Evolutionary conservation across 1,139 yeast species (phyloP).

Genomic region (Kodamaea arcana): DNA sequence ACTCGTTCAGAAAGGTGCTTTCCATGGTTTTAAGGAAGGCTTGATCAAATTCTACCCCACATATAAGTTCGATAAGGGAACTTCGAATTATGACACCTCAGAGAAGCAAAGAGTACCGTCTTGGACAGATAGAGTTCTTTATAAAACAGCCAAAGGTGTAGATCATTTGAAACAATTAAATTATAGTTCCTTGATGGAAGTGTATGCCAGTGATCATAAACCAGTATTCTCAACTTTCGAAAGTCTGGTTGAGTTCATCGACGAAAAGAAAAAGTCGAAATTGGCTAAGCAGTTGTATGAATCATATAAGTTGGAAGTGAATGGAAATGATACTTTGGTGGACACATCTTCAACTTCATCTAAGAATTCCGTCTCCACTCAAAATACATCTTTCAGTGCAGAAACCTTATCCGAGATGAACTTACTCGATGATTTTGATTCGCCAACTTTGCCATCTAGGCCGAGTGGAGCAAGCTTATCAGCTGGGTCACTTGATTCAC

Average conservation of each 20-base stretch:
- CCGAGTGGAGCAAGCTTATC: slow-evolving; percentile 12
- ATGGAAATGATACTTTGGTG: slow-evolving; percentile 21
- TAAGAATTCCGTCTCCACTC: slow-evolving; percentile 11
- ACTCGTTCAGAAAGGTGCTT: slow-evolving; percentile 71
- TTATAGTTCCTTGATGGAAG: slow-evolving; percentile 53
- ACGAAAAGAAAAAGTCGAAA: slow-evolving; percentile 31
- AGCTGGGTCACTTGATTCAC: too few species aligned
- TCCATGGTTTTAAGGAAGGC: slow-evolving; percentile 81
- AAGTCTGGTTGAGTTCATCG: slow-evolving; percentile 61
- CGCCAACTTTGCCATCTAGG: slow-evolving; percentile 17
- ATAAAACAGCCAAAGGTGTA: slow-evolving; percentile 28
- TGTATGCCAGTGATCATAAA: slow-evolving; percentile 81
- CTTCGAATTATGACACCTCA: slow-evolving; percentile 77
- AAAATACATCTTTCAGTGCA: slow-evolving; percentile 16
- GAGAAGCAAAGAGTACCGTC: slow-evolving; percentile 93
- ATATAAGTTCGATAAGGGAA: slow-evolving; percentile 89
- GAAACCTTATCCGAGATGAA: slow-evolving; percentile 38
- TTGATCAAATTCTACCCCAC: slow-evolving; percentile 75
- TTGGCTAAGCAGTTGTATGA: slow-evolving; percentile 32
- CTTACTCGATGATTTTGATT: slow-evolving; percentile 27
- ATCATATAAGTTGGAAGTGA: slow-evolving; percentile 25
- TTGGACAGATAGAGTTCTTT: slow-evolving; percentile 91
- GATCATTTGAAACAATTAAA: slow-evolving; percentile 53
- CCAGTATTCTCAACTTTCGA: slow-evolving; percentile 80
- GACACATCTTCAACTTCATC: slow-evolving; percentile 17